Percentiles rank a stretch among this genome's conserved stretches.
These are phyloP conservation scores for Triticum monococcum DNA, from an alignment of 176 grass and related monocot genomes.

Conservation along the genomic window DNA sequence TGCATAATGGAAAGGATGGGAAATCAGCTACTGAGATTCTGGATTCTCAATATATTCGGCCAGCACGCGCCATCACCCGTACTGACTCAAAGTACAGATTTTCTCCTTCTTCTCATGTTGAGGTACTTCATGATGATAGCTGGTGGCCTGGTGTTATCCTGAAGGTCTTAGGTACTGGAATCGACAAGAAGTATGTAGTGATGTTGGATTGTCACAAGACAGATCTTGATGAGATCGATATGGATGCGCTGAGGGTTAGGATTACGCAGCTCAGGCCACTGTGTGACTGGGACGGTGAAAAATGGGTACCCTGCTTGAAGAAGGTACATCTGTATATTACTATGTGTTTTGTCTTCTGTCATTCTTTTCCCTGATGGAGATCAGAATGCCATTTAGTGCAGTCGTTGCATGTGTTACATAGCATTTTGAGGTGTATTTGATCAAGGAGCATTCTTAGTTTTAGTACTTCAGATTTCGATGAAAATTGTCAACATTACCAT, in stretches of 20 bases:
- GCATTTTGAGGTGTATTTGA: neutral
- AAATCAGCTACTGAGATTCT: constrained; percentile 31
- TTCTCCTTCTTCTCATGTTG: constrained; percentile 23
- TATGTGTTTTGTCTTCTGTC: neutral
- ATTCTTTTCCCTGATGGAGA: neutral
- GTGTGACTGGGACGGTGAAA: constrained; percentile 22
- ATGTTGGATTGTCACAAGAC: neutral
- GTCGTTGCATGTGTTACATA: neutral
- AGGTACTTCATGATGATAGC: constrained; percentile 23
- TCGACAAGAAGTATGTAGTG: constrained; percentile 26
- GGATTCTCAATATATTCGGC: constrained; percentile 41
- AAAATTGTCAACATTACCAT: no score
- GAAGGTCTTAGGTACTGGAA: neutral
- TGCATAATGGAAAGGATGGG: neutral
- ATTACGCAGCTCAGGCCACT: constrained; percentile 28
- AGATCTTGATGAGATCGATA: constrained; percentile 4
- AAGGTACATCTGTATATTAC: neutral
- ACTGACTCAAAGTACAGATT: constrained; percentile 28
- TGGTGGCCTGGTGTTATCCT: constrained; percentile 44
- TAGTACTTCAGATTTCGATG: no score
- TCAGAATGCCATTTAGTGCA: neutral
- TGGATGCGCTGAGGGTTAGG: constrained; percentile 27
- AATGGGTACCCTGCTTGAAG: constrained; percentile 19
- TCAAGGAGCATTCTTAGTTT: neutral
- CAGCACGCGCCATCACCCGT: neutral